Percentiles rank a stretch among this genome's conserved stretches.
Conservation (phyloP, 2,329 filamentous ascomycete genomes). For the Trichoderma asperellum region DNA sequence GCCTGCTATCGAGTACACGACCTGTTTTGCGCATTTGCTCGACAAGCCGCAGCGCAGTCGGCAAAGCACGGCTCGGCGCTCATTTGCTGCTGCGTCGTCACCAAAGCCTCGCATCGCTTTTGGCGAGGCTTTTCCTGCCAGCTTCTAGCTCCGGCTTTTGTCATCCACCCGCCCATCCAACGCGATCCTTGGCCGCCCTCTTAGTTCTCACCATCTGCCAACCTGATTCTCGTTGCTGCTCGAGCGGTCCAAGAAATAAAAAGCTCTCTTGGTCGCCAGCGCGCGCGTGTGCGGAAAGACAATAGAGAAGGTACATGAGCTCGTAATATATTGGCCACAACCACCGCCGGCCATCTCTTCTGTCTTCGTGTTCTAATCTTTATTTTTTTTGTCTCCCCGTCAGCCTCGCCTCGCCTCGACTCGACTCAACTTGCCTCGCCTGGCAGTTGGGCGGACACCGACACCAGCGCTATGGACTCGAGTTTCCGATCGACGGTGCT, state of each 20-base stretch:
- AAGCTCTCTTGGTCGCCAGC: background rate
- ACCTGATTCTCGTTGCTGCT: background rate
- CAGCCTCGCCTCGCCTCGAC: conserved; percentile 4
- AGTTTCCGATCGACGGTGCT: conserved; percentile 56
- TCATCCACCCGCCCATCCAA: conserved; percentile 13
- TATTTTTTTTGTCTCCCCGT: background rate
- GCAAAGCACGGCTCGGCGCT: background rate
- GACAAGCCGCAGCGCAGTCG: background rate
- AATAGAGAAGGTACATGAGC: conserved; percentile 17
- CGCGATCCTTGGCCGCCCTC: background rate
- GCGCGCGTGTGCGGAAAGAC: conserved; percentile 12
- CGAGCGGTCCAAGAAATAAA: background rate
- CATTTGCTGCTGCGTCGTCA: conserved; percentile 11
- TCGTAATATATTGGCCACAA: conserved; percentile 10
- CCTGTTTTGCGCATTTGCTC: background rate
- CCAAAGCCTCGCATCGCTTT: conserved; percentile 12
- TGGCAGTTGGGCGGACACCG: background rate
- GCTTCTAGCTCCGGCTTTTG: conserved; percentile 15
- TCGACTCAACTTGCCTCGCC: background rate
- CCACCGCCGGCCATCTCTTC: background rate
- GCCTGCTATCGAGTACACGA: background rate
- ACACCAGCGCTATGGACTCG: conserved; percentile 47
- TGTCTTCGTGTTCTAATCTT: background rate
- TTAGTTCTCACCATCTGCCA: background rate
- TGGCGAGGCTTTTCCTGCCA: conserved; percentile 28